These are phyloP conservation scores for Bisporella sp. DNA, from an alignment of 2,329 filamentous ascomycete genomes.

Conservation along the genomic window DNA sequence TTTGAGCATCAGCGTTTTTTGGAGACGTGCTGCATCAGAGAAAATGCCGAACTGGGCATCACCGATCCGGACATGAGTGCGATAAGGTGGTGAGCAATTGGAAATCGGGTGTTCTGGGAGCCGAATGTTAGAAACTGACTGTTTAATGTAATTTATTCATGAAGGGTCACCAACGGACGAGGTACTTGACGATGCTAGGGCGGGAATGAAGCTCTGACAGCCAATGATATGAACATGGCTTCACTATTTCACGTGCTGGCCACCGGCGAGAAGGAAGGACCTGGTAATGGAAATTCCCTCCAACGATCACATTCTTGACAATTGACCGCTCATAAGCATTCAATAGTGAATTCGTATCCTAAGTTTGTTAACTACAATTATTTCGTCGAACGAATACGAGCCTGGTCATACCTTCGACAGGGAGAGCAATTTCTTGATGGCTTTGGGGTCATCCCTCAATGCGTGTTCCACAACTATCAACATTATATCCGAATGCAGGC, in stretches of 20 bases:
- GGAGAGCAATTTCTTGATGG: slow-evolving; percentile 6
- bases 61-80: neutral
- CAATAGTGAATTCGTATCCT: slow-evolving; percentile 16
- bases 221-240: slow-evolving; percentile 16
- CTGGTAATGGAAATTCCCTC: slow-evolving; percentile 1
- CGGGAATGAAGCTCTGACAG: slow-evolving; percentile 15
- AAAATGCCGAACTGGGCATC: neutral
- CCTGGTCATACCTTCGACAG: slow-evolving; percentile 14
- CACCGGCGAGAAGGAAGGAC: slow-evolving; percentile 1
- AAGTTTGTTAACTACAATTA: slow-evolving; percentile 1
- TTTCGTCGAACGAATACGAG: neutral
- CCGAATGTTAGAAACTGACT: neutral
- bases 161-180: slow-evolving; percentile 3
- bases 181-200: slow-evolving; percentile 9
- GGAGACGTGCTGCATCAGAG: neutral
- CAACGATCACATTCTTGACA: slow-evolving; percentile 1
- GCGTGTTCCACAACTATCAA: slow-evolving; percentile 13
- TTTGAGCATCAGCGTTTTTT: neutral
- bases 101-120: neutral
- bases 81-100: neutral
- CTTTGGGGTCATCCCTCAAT: slow-evolving; percentile 12
- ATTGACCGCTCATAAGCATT: slow-evolving; percentile 17
- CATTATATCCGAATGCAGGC: slow-evolving; percentile 14
- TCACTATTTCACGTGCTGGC: slow-evolving; percentile 2
- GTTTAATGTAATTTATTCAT: neutral